Evolutionary conservation across 805 yeast species (phyloP).

Genomic region (Monosporozyma aquatica): DNA sequence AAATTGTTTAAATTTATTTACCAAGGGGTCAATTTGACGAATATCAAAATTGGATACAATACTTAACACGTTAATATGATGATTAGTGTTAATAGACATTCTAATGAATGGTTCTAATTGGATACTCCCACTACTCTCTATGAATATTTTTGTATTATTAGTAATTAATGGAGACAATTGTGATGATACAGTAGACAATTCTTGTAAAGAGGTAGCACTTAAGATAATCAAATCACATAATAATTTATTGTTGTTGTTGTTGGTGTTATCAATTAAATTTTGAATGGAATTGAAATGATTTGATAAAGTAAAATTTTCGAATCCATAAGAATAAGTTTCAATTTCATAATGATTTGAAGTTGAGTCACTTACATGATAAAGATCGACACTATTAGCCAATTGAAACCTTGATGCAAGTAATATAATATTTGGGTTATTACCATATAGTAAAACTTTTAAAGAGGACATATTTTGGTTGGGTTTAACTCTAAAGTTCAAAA

Average conservation of each 20-base stretch:
- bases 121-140: slow-evolving; percentile 66
- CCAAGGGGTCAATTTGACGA: slow-evolving; percentile 28
- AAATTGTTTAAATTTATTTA: slow-evolving; percentile 29
- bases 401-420: slow-evolving; percentile 29
- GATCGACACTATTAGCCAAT: slow-evolving; percentile 29
- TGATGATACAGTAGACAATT: slow-evolving; percentile 36
- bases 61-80: slow-evolving; percentile 38
- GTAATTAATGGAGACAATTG: slow-evolving; percentile 33
- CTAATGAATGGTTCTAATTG: slow-evolving; percentile 62
- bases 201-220: slow-evolving; percentile 44
- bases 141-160: slow-evolving; percentile 42
- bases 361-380: slow-evolving; percentile 26
- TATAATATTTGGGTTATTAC: slow-evolving; percentile 26
- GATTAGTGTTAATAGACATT: slow-evolving; percentile 34
- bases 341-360: slow-evolving; percentile 14
- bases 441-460: slow-evolving; percentile 24
- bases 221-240: slow-evolving; percentile 38
- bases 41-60: slow-evolving; percentile 57
- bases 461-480: slow-evolving; percentile 18
- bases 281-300: slow-evolving; percentile 23
- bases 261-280: slow-evolving; percentile 11
- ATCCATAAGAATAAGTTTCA: slow-evolving; percentile 24
- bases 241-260: slow-evolving; percentile 1
- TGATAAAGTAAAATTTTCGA: slow-evolving; percentile 17
- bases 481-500: not conserved